Evolutionary conservation across 192 early-diverging fungal genomes (phyloP).

Genomic region (Chytriomyces sp.): DNA sequence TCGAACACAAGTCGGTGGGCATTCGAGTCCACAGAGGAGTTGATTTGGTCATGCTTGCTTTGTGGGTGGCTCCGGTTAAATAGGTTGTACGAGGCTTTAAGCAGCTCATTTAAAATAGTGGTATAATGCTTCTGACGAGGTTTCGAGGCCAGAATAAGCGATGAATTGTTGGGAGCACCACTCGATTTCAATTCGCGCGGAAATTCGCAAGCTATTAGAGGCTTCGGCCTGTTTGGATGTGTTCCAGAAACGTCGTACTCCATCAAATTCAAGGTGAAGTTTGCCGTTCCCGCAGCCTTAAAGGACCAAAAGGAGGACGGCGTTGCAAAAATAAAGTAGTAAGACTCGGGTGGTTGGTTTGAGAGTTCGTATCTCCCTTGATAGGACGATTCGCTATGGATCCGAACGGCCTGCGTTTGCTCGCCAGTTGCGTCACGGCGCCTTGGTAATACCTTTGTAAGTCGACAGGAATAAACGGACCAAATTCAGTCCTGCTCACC

Average conservation of each 20-base stretch:
- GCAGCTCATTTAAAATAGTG: not conserved
- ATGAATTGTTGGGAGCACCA: not conserved
- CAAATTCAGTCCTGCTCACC: not conserved
- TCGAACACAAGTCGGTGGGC: not conserved
- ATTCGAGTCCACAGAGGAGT: not conserved
- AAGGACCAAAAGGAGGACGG: conserved; percentile 21
- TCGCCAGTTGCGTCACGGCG: not conserved
- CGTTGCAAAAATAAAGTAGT: conserved; percentile 25
- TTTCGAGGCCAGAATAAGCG: not conserved
- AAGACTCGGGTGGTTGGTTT: conserved; percentile 7
- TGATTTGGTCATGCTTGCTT: not conserved
- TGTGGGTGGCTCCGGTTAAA: not conserved
- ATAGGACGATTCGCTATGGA: conserved; percentile 9
- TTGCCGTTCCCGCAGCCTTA: not conserved
- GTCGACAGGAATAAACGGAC: not conserved
- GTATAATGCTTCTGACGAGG: not conserved
- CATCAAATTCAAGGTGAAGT: conserved; percentile 2
- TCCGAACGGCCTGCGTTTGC: not conserved
- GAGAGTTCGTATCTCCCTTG: not conserved
- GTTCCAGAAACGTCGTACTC: conserved; percentile 10
- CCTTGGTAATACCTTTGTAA: not conserved
- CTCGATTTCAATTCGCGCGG: not conserved
- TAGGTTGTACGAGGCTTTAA: not conserved
- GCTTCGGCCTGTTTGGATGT: not conserved
- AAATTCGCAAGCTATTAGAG: not conserved